Base-by-base conservation (phyloP, 352 stramenopile genomes). In the Blastocystis sp. region DNA sequence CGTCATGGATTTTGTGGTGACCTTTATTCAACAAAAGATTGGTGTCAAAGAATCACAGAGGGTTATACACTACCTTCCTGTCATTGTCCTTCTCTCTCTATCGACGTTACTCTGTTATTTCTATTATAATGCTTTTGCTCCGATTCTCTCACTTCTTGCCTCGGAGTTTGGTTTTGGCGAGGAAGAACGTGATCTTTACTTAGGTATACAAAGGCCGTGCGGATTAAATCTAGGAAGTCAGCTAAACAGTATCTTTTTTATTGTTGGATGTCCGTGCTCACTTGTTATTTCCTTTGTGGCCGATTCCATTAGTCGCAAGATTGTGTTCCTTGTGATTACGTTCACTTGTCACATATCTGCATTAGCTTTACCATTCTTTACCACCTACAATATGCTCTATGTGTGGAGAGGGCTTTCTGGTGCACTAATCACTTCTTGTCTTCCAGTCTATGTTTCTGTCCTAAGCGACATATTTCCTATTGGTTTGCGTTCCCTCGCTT, bases 51-150 rank as follows among this genome's bases (percentile, higher is more conserved):
- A 85, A n/a, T 85, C 73, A 11, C 59, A 45, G 47, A 30, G 55
- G 16, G 55, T 85, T 18, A 30, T 85, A n/a, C 54, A 53, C 6
- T 85, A 85, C 26, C 53, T 85, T 20, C 50, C 73, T 7, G 73
- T 53, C 37, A 68, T 85, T 53, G 24, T 85, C 1, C 37, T 85
- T 24, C 13, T 85, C 3, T 85, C 73, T 41, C 53, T 43, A 0
- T 50, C 63, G 6, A 85, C 73, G 3, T 47, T 62, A 20, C 53
- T 85, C 0, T 66, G 26, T 26, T 85, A 85, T 55, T 69, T 66
- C 47, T 85, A 85, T 41, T 85, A 85, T 53, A 85, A 85, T 69
- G 73, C 73, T 11, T 65, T 85, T 41, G 59, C 73, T 37, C 73
- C 73, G 1, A 9, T 85, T 50, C 47, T 85, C 18, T 85, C 73